These are phyloP conservation scores for Boletus coccyginus DNA, from an alignment of 768 basidiomycete species.

Conservation along the genomic window DNA sequence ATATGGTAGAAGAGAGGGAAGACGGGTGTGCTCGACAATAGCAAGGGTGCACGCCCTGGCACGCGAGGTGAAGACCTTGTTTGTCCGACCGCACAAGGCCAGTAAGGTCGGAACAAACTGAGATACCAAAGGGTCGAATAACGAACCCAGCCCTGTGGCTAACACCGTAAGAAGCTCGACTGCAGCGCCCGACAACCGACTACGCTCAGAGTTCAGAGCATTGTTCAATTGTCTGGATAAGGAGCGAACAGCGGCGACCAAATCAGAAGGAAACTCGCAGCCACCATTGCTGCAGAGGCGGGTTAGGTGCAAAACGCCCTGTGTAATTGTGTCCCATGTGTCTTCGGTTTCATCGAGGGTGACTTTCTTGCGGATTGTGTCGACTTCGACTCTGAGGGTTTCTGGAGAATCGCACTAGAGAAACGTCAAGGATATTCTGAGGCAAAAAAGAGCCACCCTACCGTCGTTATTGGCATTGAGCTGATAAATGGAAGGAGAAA, in stretches of 20 bases:
- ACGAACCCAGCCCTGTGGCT: slow-evolving; percentile 51
- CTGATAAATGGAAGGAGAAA: background rate
- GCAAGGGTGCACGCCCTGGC: slow-evolving; percentile 56
- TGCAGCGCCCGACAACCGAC: slow-evolving; percentile 64
- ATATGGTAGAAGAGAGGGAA: slow-evolving; percentile 59
- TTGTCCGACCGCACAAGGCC: slow-evolving; percentile 65
- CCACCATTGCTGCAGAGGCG: slow-evolving; percentile 51
- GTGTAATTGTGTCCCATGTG: slow-evolving; percentile 69
- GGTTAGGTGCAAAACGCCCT: slow-evolving; percentile 45
- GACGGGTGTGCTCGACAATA: slow-evolving; percentile 66
- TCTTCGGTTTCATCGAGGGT: slow-evolving; percentile 69
- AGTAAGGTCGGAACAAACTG: slow-evolving; percentile 69
- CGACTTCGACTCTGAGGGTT: slow-evolving; percentile 39
- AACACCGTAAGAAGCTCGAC: slow-evolving; percentile 58
- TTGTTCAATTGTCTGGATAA: slow-evolving; percentile 52
- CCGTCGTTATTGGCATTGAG: slow-evolving; percentile 32
- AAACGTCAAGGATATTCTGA: background rate
- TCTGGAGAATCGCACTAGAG: slow-evolving; percentile 32
- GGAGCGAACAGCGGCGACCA: slow-evolving; percentile 49
- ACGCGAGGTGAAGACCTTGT: slow-evolving; percentile 73
- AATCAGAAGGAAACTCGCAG: slow-evolving; percentile 48
- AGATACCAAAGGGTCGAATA: slow-evolving; percentile 67
- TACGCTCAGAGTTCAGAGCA: slow-evolving; percentile 71
- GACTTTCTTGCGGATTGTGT: slow-evolving; percentile 40
- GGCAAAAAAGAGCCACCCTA: background rate